Evolutionary conservation across 2,329 filamentous ascomycete species (phyloP), one percentile per base, ranked within the genome.

Genomic region (Cladophialophora exuberans): DNA sequence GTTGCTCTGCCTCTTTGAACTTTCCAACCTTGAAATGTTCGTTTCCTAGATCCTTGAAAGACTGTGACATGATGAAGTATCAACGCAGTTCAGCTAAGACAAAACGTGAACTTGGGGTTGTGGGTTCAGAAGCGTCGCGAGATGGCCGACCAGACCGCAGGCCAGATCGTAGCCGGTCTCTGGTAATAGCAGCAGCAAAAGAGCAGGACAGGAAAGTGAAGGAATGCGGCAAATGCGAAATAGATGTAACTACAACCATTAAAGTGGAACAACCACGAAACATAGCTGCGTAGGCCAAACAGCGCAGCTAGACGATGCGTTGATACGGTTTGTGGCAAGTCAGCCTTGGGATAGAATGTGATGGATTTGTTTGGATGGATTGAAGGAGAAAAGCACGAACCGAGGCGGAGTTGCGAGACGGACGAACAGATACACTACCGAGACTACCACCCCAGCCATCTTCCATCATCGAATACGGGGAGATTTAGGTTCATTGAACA

Each of bases 1-100:
- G 64, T n/a, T 76, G 71, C 64, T 78, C 75, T 15, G 75, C 75
- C 17, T 73, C 74, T 45, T 64, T 69, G 60, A 70, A 77, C 39
- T 76, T 70, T 11, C 72, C 74, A 26, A 71, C 67, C 53, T 76
- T 76, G 67, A 70, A 78, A 62, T 73, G 72, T 62, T 72, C 67
- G 52, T 78, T 77, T 53, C 74, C 75, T 60, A 72, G 74, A 43
- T 73, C 67, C 11, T 55, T 52, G 25, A 55, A 57, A 11, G 55
- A 59, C 18, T 42, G 39, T 6, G 44, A 36, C 46, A 49, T 49
- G 33, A 5, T 28, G 7, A 35, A 4, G 9, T 20, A 17, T 28
- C 35, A 15, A 25, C 28, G 17, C 35, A 20, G n/a, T 49, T 35
- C 18, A 39, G 17, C 10, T 3, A 18, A 38, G n/a, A 18, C 4